Conservation (phyloP, 441 rosid species). For the Euphorbia celastroides region DNA sequence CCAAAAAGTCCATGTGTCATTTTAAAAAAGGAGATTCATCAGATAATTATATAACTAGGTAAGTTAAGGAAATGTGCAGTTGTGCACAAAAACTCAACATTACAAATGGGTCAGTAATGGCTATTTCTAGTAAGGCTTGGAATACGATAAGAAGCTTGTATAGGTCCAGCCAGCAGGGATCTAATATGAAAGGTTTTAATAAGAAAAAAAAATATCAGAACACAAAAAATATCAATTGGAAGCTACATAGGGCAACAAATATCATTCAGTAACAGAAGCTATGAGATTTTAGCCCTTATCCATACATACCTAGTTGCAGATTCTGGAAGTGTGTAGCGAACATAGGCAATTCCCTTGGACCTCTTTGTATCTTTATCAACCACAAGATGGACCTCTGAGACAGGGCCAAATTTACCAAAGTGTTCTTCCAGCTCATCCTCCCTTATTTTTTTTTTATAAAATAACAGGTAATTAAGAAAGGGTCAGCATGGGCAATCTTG, state of each 20-base stretch:
- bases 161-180: neutral
- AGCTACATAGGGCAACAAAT: conserved; percentile 9
- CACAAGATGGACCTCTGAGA: conserved; percentile 75
- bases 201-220: neutral
- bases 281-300: conserved; percentile 6
- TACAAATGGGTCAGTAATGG: neutral
- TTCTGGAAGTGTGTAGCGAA: conserved; percentile 58
- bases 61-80: neutral
- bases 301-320: conserved; percentile 64
- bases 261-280: conserved; percentile 4
- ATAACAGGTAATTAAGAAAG: neutral
- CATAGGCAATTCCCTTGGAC: conserved; percentile 81
- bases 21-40: neutral
- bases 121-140: conserved; percentile 7
- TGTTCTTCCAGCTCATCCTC: conserved; percentile 86
- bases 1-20: neutral
- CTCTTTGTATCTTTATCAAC: conserved; percentile 82
- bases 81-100: neutral
- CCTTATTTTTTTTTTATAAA: conserved; percentile 26
- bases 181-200: neutral
- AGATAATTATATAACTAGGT: neutral
- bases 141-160: neutral
- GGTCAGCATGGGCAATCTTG: neutral
- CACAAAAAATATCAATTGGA: neutral
- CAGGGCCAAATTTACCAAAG: conserved; percentile 50